Conservation (phyloP, 345 rosid species). For the Pugionium cornutum region DNA sequence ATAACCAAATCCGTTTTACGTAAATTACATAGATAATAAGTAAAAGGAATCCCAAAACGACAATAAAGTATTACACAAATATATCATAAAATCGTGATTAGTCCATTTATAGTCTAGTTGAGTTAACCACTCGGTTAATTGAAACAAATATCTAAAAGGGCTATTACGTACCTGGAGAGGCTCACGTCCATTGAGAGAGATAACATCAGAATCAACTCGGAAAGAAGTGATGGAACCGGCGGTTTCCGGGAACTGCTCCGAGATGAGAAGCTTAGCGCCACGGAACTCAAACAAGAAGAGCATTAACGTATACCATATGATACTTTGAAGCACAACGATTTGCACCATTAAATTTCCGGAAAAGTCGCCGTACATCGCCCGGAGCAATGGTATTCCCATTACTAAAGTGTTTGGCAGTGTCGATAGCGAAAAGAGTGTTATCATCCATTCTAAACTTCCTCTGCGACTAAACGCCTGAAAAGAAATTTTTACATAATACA, state of each 20-base stretch:
- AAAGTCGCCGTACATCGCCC: conserved; percentile 84
- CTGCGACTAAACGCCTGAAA: conserved; percentile 46
- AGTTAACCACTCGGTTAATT: not conserved
- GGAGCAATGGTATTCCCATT: conserved; percentile 80
- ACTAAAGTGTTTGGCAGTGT: conserved; percentile 85
- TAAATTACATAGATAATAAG: not conserved
- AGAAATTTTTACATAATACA: not conserved
- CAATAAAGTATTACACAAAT: no score
- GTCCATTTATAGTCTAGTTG: not conserved
- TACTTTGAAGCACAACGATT: conserved; percentile 77
- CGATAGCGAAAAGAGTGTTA: conserved; percentile 74
- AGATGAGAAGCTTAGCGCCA: conserved; percentile 71
- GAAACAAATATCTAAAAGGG: not conserved
- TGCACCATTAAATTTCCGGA: conserved; percentile 80
- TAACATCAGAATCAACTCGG: conserved; percentile 73
- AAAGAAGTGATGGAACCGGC: conserved; percentile 79
- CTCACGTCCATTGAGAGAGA: conserved; percentile 78
- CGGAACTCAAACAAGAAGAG: conserved; percentile 79
- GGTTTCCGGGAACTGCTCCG: conserved; percentile 81
- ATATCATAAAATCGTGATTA: not conserved
- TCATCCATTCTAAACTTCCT: conserved; percentile 77
- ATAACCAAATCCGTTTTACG: no score
- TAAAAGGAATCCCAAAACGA: not conserved
- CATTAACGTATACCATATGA: conserved; percentile 84
- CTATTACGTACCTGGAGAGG: conserved; percentile 42